Evolutionary conservation across 2,329 filamentous ascomycete genomes (phyloP), one percentile per base, ranked within the genome.

Genomic region (Biscogniauxia marginata): DNA sequence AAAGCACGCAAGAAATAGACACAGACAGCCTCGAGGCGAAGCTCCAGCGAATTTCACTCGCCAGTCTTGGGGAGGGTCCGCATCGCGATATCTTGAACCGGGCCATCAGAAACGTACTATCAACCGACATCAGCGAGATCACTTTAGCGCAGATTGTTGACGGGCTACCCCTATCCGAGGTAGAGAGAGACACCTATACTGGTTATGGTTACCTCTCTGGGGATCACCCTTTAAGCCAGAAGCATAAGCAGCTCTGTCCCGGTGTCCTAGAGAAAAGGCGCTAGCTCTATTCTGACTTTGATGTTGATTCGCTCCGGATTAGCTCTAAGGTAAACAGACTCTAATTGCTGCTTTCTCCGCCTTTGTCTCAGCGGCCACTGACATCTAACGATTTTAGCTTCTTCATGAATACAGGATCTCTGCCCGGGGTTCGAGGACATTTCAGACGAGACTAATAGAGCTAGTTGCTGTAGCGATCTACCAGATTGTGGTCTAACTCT

Each of bases 61-160:
- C 24, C 11, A 25, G 24, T 25, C 24, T 25, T 25, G 24, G 24
- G 6, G 52, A 53, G 22, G 18, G 7, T 25, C 46, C 11, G 8
- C 52, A 54, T 21, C 21, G 25, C 16, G 52, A 54, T 18, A n/a
- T 54, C 16, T 50, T 54, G 13, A 25, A 19, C 47, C 30, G 47
- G n/a, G 52, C 46, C n/a, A 19, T 54, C 13, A 8, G 22, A n/a
- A 34, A 43, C n/a, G 52, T 54, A 6, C 7, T 61, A 21, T 54
- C 53, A 22, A 59, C 58, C 3, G 43, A 50, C 16, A 46, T 59
- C 49, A 58, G 60, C 39, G 48, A 55, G 23, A 49, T 54, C 48
- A 64, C 62, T 19, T 61, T 55, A 39, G 56, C 58, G 16, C 60
- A 64, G 53, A 61, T 62, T 34, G 52, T 65, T 34, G 61, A 65